These are phyloP conservation scores for Lasiosphaeriaceae sp. DNA, from an alignment of 495 filamentous ascomycete species.

Conservation along the genomic window DNA sequence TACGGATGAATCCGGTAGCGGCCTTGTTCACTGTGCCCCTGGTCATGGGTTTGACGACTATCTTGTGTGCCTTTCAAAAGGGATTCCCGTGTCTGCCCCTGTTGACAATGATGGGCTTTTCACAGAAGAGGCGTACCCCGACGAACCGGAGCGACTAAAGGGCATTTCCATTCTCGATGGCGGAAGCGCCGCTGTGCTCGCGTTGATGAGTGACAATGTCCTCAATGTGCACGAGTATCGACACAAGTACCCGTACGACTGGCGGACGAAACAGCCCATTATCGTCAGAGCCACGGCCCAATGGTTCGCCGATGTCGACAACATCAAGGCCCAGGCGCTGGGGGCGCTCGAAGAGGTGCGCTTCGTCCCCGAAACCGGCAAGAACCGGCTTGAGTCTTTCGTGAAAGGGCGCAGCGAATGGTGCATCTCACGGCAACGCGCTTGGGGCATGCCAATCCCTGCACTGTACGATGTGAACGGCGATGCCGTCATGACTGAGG, in stretches of 20 bases:
- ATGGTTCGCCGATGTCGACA: constrained; percentile 92
- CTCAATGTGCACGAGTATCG: constrained; percentile 62
- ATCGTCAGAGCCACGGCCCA: constrained; percentile 90
- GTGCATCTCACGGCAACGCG: constrained; percentile 97
- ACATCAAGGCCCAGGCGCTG: constrained; percentile 70
- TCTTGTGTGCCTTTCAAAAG: constrained; percentile 63
- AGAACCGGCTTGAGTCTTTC: constrained; percentile 73
- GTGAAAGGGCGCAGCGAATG: constrained; percentile 85
- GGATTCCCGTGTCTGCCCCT: constrained; percentile 69
- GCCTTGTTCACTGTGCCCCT: constrained; percentile 88
- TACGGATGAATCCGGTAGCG: constrained; percentile 78
- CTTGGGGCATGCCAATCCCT: constrained; percentile 96
- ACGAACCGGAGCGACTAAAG: constrained; percentile 54
- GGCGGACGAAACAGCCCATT: constrained; percentile 89
- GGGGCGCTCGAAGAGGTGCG: constrained; percentile 62
- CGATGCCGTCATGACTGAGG: constrained; percentile 68
- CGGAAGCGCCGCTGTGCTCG: constrained; percentile 65
- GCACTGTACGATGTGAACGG: constrained; percentile 73
- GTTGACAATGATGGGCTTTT: constrained; percentile 79
- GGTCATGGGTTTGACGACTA: constrained; percentile 98
- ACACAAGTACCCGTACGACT: constrained; percentile 97
- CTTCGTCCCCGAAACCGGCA: constrained; percentile 74
- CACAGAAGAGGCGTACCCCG: constrained; percentile 68
- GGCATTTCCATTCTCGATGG: constrained; percentile 44
- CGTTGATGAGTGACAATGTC: constrained; percentile 58